Conservation (phyloP, 192 early-diverging fungal genomes). For the Coemansia sp. region DNA sequence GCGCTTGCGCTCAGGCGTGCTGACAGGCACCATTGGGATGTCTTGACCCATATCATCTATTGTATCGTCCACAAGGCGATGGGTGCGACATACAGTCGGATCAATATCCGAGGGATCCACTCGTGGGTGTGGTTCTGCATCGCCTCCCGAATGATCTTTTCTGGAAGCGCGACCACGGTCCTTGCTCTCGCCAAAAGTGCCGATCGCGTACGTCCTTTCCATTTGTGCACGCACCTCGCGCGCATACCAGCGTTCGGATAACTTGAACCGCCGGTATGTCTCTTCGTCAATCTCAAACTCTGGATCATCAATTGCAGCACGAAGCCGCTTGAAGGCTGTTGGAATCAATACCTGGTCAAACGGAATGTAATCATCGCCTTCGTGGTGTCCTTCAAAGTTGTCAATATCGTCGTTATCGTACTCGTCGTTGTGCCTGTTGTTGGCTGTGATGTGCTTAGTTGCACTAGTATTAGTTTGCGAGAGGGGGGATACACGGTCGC, state of each 20-base stretch:
- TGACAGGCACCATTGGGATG: background rate
- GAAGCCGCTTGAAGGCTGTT: constrained; percentile 54
- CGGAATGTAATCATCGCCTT: constrained; percentile 40
- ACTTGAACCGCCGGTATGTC: constrained; percentile 49
- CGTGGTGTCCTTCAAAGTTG: constrained; percentile 10
- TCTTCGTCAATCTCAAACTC: constrained; percentile 49
- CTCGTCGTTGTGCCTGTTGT: background rate
- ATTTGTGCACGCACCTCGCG: constrained; percentile 48
- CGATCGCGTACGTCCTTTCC: constrained; percentile 27
- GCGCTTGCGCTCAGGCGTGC: constrained; percentile 13
- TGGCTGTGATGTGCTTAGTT: background rate
- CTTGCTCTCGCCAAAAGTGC: constrained; percentile 37
- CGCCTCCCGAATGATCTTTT: constrained; percentile 13
- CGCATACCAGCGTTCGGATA: constrained; percentile 56
- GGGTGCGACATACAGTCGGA: too few species aligned
- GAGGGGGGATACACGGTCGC: background rate
- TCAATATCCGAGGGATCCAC: background rate
- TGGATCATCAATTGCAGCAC: constrained; percentile 37
- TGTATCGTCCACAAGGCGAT: background rate
- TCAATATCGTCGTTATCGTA: constrained; percentile 6
- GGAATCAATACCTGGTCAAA: constrained; percentile 57
- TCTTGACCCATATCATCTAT: background rate
- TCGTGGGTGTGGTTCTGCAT: background rate
- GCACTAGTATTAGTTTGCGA: background rate
- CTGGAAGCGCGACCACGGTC: constrained; percentile 12